Conservation (phyloP, 352 stramenopile genomes). For the Globisporangium nunn region DNA sequence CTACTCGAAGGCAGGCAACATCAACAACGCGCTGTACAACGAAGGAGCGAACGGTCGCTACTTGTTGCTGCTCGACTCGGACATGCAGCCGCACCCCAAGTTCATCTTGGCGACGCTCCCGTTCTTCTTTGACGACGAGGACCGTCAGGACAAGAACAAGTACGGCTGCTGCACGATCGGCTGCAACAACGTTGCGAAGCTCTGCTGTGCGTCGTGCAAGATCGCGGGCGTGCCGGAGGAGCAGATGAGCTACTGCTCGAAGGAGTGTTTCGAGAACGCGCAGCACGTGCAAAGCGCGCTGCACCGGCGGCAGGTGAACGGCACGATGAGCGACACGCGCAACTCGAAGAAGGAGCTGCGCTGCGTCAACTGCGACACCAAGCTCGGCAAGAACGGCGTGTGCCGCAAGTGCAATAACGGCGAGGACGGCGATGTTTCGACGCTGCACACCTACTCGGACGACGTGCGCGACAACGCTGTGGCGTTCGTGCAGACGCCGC, state of each 20-base stretch:
- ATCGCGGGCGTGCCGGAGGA: constrained; percentile 78
- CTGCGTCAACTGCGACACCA: constrained; percentile 67
- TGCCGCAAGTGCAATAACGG: constrained; percentile 76
- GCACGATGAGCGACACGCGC: constrained; percentile 65
- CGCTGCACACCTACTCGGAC: constrained; percentile 76
- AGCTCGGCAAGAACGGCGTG: constrained; percentile 62
- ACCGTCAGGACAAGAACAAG: constrained; percentile 54
- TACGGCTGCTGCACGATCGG: constrained; percentile 67
- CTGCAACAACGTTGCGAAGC: constrained; percentile 76
- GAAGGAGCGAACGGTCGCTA: constrained; percentile 78
- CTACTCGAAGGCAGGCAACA: constrained; percentile 86
- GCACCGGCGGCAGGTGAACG: constrained; percentile 79
- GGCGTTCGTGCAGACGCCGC: constrained; percentile 73
- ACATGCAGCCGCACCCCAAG: constrained; percentile 85
- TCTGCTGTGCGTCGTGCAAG: constrained; percentile 83
- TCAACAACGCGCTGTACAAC: constrained; percentile 89
- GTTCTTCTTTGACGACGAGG: constrained; percentile 86
- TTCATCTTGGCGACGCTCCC: constrained; percentile 73
- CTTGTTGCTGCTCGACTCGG: too few species aligned
- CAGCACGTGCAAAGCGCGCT: constrained; percentile 73
- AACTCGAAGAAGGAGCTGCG: constrained; percentile 66
- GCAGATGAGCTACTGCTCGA: constrained; percentile 82
- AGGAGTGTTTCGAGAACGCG: constrained; percentile 82
- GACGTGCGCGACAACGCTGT: constrained; percentile 76
- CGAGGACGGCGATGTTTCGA: constrained; percentile 43